Percentiles rank a stretch among this genome's conserved stretches.
Conservation (phyloP, 306 rosid species). For the Boehmeria nivea region DNA sequence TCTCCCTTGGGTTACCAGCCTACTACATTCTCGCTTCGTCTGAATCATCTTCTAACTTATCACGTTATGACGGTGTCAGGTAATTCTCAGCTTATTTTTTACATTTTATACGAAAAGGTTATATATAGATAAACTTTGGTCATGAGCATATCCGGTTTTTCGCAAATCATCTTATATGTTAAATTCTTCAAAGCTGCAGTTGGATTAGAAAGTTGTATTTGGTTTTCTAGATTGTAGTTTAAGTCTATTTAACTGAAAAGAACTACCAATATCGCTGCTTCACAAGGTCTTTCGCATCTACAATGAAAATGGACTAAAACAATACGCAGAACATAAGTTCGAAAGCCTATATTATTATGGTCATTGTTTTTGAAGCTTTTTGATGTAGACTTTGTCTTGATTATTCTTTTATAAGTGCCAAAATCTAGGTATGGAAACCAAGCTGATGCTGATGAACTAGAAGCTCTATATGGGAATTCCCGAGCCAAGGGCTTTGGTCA, state of each 20-base stretch:
- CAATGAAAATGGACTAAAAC: neutral
- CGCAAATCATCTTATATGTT: too few relatives aligned
- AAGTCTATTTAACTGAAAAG: neutral
- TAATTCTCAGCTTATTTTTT: constrained; percentile 25
- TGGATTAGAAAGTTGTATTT: too few relatives aligned
- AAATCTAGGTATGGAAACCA: constrained; percentile 78
- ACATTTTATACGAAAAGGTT: neutral
- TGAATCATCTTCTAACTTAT: constrained; percentile 90
- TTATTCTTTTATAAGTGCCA: constrained; percentile 9
- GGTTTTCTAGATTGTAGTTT: too few relatives aligned
- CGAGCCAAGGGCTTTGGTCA: constrained; percentile 86
- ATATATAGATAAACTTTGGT: too few relatives aligned
- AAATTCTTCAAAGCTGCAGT: too few relatives aligned
- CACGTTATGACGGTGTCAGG: constrained; percentile 97
- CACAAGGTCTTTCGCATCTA: too few relatives aligned
- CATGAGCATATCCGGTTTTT: too few relatives aligned
- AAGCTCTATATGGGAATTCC: constrained; percentile 67
- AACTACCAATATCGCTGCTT: too few relatives aligned
- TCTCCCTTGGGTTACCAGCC: constrained; percentile 97
- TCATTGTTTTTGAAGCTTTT: too few relatives aligned
- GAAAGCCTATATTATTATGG: neutral
- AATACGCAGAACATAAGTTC: neutral
- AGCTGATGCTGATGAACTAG: constrained; percentile 61
- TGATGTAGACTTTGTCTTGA: neutral
- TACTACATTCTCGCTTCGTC: constrained; percentile 88